These are phyloP conservation scores for Lizanozyma gosingica DNA, from an alignment of 1,139 yeast species.

Conservation along the genomic window DNA sequence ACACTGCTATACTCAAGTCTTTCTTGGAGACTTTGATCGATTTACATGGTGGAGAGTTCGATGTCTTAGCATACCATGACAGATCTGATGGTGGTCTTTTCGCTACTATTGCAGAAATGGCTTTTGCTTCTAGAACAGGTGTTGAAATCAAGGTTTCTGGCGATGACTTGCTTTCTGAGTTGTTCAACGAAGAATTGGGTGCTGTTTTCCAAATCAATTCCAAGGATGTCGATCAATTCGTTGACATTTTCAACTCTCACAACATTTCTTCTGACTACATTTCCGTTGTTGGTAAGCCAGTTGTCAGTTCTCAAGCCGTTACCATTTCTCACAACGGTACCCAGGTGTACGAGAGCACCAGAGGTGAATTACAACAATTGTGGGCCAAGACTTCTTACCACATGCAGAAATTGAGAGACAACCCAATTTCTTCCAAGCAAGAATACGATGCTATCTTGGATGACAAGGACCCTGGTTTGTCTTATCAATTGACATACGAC, in stretches of 20 bases:
- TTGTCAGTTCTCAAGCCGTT: conserved; percentile 44
- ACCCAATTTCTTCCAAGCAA: conserved; percentile 83
- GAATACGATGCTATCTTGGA: conserved; percentile 71
- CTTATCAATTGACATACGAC: conserved; percentile 66
- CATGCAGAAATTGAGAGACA: conserved; percentile 88
- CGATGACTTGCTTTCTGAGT: conserved; percentile 36
- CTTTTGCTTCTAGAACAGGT: conserved; percentile 92
- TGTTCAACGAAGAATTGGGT: conserved; percentile 93
- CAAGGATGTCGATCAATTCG: conserved; percentile 46
- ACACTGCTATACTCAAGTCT: conserved; percentile 50
- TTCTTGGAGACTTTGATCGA: conserved; percentile 62
- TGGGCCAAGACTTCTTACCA: conserved; percentile 91
- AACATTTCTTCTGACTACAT: conserved; percentile 53
- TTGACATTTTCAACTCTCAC: conserved; percentile 40
- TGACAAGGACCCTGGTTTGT: conserved; percentile 84
- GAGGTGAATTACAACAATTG: conserved; percentile 67
- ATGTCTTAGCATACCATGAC: conserved; percentile 89
- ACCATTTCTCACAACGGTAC: conserved; percentile 39
- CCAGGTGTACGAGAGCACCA: conserved; percentile 40
- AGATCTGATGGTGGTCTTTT: conserved; percentile 95
- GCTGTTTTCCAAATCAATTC: conserved; percentile 84
- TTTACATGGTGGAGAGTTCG: conserved; percentile 52
- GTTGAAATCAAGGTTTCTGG: conserved; percentile 37
- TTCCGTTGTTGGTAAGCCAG: conserved; percentile 59
- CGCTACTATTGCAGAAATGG: conserved; percentile 86